Conservation (phyloP, 768 basidiomycete genomes). For the Mycena albidolilacea region DNA sequence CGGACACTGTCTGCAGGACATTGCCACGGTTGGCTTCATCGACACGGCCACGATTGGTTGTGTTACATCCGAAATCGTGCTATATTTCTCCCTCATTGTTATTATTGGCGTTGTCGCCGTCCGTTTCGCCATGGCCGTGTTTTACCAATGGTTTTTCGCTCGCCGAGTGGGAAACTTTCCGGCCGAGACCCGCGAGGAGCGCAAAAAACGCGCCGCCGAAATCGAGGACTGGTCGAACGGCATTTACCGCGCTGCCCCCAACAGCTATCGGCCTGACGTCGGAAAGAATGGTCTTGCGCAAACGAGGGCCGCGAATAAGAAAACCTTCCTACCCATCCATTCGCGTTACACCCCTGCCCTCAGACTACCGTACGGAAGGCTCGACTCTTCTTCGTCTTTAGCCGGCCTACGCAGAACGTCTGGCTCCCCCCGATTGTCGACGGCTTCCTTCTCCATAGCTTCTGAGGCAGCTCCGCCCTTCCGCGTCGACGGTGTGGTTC, state of each 20-base stretch:
- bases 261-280: constrained; percentile 91
- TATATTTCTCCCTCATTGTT: constrained; percentile 60
- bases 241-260: constrained; percentile 94
- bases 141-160: constrained; percentile 99
- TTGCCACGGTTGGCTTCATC: constrained; percentile 80
- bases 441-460: constrained; percentile 66
- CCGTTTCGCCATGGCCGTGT: constrained; percentile 90
- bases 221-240: constrained; percentile 98
- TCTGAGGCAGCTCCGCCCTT: constrained; percentile 81
- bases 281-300: constrained; percentile 74
- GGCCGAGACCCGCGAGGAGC: constrained; percentile 91
- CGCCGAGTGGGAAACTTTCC: constrained; percentile 96
- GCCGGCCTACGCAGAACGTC: constrained; percentile 70
- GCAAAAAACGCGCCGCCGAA: constrained; percentile 89
- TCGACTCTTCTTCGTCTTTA: constrained; percentile 1
- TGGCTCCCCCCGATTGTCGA: constrained; percentile 52
- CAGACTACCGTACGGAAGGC: constrained; percentile 16
- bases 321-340: constrained; percentile 74
- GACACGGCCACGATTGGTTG: constrained; percentile 84
- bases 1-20: constrained; percentile 76
- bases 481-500: constrained; percentile 78
- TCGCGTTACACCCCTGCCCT: constrained; percentile 79
- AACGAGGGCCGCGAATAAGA: constrained; percentile 58
- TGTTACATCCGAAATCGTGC: constrained; percentile 73
- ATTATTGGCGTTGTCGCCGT: constrained; percentile 15